Evolutionary conservation across 192 early-diverging fungal genomes (phyloP).

Genomic region (Linderina pennispora): DNA sequence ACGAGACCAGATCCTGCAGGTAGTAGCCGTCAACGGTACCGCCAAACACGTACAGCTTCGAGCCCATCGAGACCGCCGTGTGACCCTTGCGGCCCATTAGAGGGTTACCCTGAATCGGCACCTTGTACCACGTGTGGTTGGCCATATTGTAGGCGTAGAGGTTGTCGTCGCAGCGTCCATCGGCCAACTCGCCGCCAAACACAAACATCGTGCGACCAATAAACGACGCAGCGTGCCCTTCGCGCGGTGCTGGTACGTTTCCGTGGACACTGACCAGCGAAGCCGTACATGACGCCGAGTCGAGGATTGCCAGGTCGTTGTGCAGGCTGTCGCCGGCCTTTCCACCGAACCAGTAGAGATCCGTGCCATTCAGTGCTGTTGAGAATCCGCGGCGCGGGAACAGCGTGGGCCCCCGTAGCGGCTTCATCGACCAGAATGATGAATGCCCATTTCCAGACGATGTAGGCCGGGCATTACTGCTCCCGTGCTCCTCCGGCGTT

Average conservation of each 20-base stretch:
- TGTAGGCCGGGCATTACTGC: too few relatives aligned
- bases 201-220: slow-evolving; percentile 51
- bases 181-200: slow-evolving; percentile 44
- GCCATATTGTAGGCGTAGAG: slow-evolving; percentile 47
- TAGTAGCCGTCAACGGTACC: slow-evolving; percentile 36
- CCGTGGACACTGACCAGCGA: slow-evolving; percentile 19
- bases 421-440: slow-evolving; percentile 40
- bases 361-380: slow-evolving; percentile 28
- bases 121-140: slow-evolving; percentile 47
- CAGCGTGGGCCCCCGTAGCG: slow-evolving; percentile 14
- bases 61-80: slow-evolving; percentile 32
- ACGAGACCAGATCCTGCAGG: slow-evolving; percentile 43
- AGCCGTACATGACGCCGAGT: slow-evolving; percentile 36
- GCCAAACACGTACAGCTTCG: slow-evolving; percentile 43
- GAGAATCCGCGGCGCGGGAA: slow-evolving; percentile 49
- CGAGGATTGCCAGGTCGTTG: slow-evolving; percentile 37
- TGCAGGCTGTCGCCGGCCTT: slow-evolving; percentile 27
- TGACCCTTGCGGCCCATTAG: slow-evolving; percentile 44
- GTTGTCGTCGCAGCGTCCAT: slow-evolving; percentile 34
- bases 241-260: slow-evolving; percentile 31
- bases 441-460: not conserved
- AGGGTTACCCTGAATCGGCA: slow-evolving; percentile 38
- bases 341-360: slow-evolving; percentile 44
- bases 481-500: not conserved
- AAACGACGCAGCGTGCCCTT: slow-evolving; percentile 43